phyloP scores from a whole-genome alignment of 1,139 yeast species.

The Lodderomyces margitis region DNA sequence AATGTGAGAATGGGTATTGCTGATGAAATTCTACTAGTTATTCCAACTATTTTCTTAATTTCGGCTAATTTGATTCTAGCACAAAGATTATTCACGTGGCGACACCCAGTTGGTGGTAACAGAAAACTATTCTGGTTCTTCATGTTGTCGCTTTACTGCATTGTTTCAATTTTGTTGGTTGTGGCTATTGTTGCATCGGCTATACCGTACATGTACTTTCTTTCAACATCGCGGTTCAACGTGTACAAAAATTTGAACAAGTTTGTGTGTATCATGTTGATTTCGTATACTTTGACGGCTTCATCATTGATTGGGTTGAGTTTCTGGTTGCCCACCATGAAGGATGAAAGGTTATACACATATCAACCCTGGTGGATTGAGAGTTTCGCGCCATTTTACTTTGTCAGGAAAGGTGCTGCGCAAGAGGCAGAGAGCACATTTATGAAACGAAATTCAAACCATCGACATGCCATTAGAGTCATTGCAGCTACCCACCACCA shows the following conservation, averaged over 20 bases:
- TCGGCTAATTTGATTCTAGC: slow-evolving; percentile 41
- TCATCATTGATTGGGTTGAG: slow-evolving; percentile 49
- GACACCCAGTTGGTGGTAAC: slow-evolving; percentile 48
- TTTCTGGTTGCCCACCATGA: slow-evolving; percentile 52
- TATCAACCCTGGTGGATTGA: slow-evolving; percentile 82
- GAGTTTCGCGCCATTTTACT: slow-evolving; percentile 55
- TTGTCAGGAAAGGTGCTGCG: slow-evolving; percentile 48
- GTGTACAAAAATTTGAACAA: slow-evolving; percentile 7
- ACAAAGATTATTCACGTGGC: slow-evolving; percentile 45
- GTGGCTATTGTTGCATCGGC: slow-evolving; percentile 35
- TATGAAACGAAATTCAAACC: slow-evolving; percentile 45
- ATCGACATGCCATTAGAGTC: slow-evolving; percentile 49
- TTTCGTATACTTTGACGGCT: slow-evolving; percentile 57
- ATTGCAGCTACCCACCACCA: slow-evolving; percentile 47
- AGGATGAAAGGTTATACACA: slow-evolving; percentile 52
- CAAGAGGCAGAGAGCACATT: slow-evolving; percentile 49
- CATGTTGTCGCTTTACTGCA: slow-evolving; percentile 31
- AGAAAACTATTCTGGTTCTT: slow-evolving; percentile 33
- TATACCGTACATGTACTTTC: slow-evolving; percentile 33
- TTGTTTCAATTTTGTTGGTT: slow-evolving; percentile 29
- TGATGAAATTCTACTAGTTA: slow-evolving; percentile 31
- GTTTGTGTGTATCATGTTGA: slow-evolving; percentile 48
- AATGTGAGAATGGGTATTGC: slow-evolving; percentile 29
- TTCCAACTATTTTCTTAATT: slow-evolving; percentile 33
- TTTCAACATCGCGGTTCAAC: slow-evolving; percentile 17